phyloP scores from a whole-genome alignment of 768 basidiomycete genomes.

The Hypholoma sublateritium region DNA sequence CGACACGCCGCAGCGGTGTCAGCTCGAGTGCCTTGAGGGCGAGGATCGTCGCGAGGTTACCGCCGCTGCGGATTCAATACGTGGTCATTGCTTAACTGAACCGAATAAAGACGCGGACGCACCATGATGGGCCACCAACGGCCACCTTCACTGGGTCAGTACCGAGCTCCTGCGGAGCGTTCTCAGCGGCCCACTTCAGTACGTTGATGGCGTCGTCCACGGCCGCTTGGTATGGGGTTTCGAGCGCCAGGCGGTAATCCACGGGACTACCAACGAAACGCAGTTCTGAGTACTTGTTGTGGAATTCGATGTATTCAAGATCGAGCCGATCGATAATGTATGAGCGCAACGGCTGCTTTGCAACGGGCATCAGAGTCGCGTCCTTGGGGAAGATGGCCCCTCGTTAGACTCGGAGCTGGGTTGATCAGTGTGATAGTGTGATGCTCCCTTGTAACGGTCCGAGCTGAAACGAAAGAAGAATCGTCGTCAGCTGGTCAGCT shows the following conservation, averaged over 20 bases:
- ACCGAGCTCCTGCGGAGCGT: constrained; percentile 46
- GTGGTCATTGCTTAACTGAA: not conserved
- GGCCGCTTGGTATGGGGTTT: constrained; percentile 68
- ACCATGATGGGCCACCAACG: constrained; percentile 77
- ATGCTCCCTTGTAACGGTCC: not conserved
- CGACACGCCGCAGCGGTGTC: too few species aligned
- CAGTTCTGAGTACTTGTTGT: constrained; percentile 52
- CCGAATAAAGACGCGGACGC: constrained; percentile 3
- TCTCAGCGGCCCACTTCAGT: constrained; percentile 55
- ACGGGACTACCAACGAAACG: constrained; percentile 65
- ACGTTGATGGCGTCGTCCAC: constrained; percentile 71
- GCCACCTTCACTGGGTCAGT: constrained; percentile 56
- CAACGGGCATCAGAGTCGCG: not conserved
- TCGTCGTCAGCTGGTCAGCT: not conserved
- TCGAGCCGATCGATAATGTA: constrained; percentile 57
- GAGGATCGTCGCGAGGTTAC: constrained; percentile 66
- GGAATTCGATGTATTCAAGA: constrained; percentile 68
- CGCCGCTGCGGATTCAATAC: constrained; percentile 56
- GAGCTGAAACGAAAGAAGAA: too few species aligned
- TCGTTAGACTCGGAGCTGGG: not conserved
- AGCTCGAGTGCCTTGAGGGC: constrained; percentile 58
- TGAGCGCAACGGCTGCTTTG: constrained; percentile 58
- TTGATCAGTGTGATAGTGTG: not conserved
- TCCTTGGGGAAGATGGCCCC: too few species aligned
- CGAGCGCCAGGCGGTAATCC: constrained; percentile 73